Percentiles rank a stretch among this genome's conserved stretches.
phyloP scores from a whole-genome alignment of 192 early-diverging fungal species.

The Coemansia sp. region DNA sequence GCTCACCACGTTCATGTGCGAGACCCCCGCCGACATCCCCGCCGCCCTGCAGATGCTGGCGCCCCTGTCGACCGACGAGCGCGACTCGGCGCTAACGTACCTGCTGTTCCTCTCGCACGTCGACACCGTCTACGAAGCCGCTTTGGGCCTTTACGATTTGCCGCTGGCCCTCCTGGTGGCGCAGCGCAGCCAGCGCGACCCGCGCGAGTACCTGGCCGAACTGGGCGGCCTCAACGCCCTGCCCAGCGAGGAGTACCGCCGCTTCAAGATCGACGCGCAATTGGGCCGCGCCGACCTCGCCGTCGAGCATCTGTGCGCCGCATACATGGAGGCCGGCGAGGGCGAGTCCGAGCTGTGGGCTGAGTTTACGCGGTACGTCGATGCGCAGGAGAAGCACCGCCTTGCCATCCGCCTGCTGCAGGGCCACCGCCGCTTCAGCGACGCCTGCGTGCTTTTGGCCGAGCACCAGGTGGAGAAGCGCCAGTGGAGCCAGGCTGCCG shows the following conservation, averaged over 20 bases:
- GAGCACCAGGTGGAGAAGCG: constrained; percentile 58
- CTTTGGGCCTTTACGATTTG: constrained; percentile 94
- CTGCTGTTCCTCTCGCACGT: constrained; percentile 90
- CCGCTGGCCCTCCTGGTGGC: constrained; percentile 90
- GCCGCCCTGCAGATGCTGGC: constrained; percentile 69
- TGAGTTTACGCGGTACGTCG: constrained; percentile 64
- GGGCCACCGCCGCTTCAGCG: constrained; percentile 48
- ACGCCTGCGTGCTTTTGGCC: constrained; percentile 58
- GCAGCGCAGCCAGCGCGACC: constrained; percentile 97
- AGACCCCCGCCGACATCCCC: constrained; percentile 78
- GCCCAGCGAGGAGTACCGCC: constrained; percentile 72
- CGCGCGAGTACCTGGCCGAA: constrained; percentile 91
- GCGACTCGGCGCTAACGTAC: constrained; percentile 88
- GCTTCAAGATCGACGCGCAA: constrained; percentile 86
- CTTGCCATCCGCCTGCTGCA: constrained; percentile 60
- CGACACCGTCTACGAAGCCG: constrained; percentile 85
- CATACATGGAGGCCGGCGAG: constrained; percentile 30
- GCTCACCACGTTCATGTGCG: constrained; percentile 82
- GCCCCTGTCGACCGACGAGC: constrained; percentile 50
- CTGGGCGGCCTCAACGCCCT: constrained; percentile 76
- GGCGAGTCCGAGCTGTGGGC: constrained; percentile 18
- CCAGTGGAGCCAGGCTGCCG: constrained; percentile 52
- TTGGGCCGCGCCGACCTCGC: constrained; percentile 70
- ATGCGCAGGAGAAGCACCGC: constrained; percentile 65
- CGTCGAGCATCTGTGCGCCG: constrained; percentile 62